Conservation (phyloP, 139 green algal species). For the Tetradesmus obliquus region DNA sequence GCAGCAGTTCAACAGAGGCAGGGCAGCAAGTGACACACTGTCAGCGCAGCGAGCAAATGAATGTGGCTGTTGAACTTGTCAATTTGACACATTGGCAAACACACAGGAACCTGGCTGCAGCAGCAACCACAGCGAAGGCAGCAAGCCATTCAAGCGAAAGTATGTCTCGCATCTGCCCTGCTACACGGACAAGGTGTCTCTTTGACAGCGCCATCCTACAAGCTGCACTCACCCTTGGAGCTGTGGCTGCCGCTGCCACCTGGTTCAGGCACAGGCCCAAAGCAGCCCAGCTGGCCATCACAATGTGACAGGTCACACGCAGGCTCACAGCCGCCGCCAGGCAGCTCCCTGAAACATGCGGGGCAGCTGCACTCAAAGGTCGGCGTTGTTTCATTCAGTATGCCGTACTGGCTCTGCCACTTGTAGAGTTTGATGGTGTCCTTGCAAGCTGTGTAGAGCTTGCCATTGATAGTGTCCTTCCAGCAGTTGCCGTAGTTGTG, state of each 20-base stretch:
- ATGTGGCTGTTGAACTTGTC: no score
- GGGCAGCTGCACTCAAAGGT: slow-evolving; percentile 61
- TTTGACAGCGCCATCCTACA: no score
- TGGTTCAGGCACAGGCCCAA: background rate
- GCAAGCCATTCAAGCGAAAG: no score
- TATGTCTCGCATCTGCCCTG: no score
- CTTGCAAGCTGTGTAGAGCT: slow-evolving; percentile 62
- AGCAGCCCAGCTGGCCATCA: slow-evolving; percentile 61
- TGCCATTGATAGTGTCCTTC: slow-evolving; percentile 47
- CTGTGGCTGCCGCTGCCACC: background rate
- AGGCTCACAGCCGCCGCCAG: slow-evolving; percentile 59
- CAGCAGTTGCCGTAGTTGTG: slow-evolving; percentile 75
- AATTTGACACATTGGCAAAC: no score
- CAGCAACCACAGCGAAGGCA: no score
- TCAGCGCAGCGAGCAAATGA: no score
- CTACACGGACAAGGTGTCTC: no score
- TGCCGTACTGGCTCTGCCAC: slow-evolving; percentile 37
- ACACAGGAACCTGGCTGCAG: no score
- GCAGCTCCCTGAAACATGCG: slow-evolving; percentile 64
- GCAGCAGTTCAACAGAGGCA: background rate
- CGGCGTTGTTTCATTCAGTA: slow-evolving; percentile 34
- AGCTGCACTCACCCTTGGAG: background rate
- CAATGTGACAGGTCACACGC: slow-evolving; percentile 67
- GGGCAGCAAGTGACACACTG: no score
- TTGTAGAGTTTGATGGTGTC: slow-evolving; percentile 65